These are phyloP conservation scores for Trichoderma sp. DNA, from an alignment of 2,329 filamentous ascomycete species.

Conservation along the genomic window DNA sequence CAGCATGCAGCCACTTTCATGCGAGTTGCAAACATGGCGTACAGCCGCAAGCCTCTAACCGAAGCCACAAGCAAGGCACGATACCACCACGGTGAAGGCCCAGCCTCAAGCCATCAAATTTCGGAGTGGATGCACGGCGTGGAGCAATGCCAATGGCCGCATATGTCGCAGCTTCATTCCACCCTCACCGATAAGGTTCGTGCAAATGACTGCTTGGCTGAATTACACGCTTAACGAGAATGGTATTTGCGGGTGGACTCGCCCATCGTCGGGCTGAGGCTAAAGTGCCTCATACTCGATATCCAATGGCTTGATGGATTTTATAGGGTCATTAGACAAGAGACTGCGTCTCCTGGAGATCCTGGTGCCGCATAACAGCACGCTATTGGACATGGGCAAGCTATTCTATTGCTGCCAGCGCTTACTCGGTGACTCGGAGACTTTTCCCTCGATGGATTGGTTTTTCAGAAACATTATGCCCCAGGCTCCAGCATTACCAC, in stretches of 20 bases:
- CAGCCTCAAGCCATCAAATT: background rate
- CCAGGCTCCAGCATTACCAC: background rate
- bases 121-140: background rate
- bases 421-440: background rate
- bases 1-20: background rate
- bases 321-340: background rate
- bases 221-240: background rate
- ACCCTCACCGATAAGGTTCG: background rate
- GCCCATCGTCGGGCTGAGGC: background rate
- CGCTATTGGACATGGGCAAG: background rate
- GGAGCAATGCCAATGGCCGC: background rate
- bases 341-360: background rate
- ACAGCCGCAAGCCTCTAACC: conserved; percentile 4
- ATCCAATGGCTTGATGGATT: background rate
- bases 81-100: background rate
- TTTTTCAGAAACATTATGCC: background rate
- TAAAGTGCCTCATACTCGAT: background rate
- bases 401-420: background rate
- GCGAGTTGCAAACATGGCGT: background rate
- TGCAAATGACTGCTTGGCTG: background rate
- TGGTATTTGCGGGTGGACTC: background rate
- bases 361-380: background rate
- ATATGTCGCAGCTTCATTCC: background rate
- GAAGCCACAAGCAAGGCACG: conserved; percentile 7
- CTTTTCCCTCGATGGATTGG: background rate